These are phyloP conservation scores for Pseudogymnoascus sp. DNA, from an alignment of 2,329 filamentous ascomycete species.

Conservation along the genomic window DNA sequence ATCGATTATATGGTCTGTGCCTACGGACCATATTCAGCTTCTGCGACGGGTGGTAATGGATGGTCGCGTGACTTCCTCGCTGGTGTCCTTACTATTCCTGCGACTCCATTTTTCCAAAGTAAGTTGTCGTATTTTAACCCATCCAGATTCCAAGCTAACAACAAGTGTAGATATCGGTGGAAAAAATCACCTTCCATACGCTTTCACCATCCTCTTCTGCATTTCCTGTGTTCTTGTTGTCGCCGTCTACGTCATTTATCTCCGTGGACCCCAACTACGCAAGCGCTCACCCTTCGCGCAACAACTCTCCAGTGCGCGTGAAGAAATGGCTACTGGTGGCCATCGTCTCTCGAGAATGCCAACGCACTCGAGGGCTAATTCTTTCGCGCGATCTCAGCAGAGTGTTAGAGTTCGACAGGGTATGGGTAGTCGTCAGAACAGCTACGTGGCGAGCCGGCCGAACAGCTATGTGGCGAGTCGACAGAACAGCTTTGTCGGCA, in stretches of 20 bases:
- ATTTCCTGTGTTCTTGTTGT: slow-evolving; percentile 56
- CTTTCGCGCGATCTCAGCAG: slow-evolving; percentile 25
- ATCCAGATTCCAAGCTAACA: slow-evolving; percentile 8
- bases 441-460: background rate
- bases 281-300: slow-evolving; percentile 60
- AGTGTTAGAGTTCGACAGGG: slow-evolving; percentile 22
- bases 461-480: too few species aligned
- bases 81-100: slow-evolving; percentile 63
- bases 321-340: slow-evolving; percentile 7
- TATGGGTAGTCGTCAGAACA: slow-evolving; percentile 22
- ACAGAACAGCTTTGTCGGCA: too few species aligned
- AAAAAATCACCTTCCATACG: slow-evolving; percentile 50
- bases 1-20: slow-evolving; percentile 74
- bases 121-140: slow-evolving; percentile 15
- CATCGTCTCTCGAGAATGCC: slow-evolving; percentile 18
- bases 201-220: slow-evolving; percentile 57
- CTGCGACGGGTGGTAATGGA: slow-evolving; percentile 69
- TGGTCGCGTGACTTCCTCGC: slow-evolving; percentile 69
- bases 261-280: slow-evolving; percentile 54
- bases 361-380: slow-evolving; percentile 20
- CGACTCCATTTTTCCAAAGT: slow-evolving; percentile 55
- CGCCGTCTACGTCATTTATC: slow-evolving; percentile 63
- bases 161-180: slow-evolving; percentile 43
- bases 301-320: slow-evolving; percentile 42
- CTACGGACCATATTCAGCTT: slow-evolving; percentile 67